Evolutionary conservation across 1,284 basidiomycete species (phyloP), one percentile per base, ranked within the genome.

Genomic region (Serendipita sp.): DNA sequence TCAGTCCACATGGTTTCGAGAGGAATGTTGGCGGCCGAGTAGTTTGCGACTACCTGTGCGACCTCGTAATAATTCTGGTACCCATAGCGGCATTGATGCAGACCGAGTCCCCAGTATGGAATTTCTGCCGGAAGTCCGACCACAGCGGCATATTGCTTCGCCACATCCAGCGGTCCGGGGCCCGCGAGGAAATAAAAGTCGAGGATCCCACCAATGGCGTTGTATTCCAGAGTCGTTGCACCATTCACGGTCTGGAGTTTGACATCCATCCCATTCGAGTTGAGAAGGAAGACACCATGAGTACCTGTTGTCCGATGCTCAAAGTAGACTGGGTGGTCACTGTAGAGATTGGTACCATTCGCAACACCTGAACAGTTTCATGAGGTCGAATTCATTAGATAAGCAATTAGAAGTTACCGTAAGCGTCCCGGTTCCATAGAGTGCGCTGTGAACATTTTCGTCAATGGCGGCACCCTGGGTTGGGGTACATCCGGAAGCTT

Each of bases 1-100:
- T 87, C 85, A 5, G 84, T 85, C 85, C 85, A 87, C 82, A 86
- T 85, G 0, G 82, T 83, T 70, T 87, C 85, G 2, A 87, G 76
- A 2, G 85, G 85, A 61, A 87, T 87, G 1, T 72, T 69, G 0
- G 82, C 81, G 2, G 73, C 75, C 2, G 81, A 79, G 65, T 85
- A 85, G 69, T 80, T 83, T 0, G 77, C 71, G 63, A 85, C 81
- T 3, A 85, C 83, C 55, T 75, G 71, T 0, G 83, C 79, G 1
- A 85, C 82, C 50, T 83, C 79, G 22, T 84, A 74, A 58, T 76
- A 85, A 68, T 74, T 53, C 43, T 77, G 45, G 26, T 49, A 49
- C 38, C 30, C 71, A 29, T 65, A 85, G 76, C 83, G 75, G 73
- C 84, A 87, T 30, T 85, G 74, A 64, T 87, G 85, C 72, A 86